A percentile compares a stretch with the other conserved stretches of the same genome.
Evolutionary conservation across 176 grass and related monocot species (phyloP).

Genomic region (Rhipidocladum racemiflorum): DNA sequence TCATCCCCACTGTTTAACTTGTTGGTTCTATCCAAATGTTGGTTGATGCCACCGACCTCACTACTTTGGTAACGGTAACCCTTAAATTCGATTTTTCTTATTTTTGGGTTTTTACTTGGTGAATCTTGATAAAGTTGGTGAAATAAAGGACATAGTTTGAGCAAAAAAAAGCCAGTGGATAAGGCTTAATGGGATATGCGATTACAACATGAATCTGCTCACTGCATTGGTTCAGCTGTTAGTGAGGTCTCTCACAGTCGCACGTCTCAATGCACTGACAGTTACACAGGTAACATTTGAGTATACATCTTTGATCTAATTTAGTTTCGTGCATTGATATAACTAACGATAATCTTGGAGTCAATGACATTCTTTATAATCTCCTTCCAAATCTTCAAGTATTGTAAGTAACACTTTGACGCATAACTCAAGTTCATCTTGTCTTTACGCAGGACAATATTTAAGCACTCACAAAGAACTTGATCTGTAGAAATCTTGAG

Average conservation of each 20-base stretch:
- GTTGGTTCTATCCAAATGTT: neutral
- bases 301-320: slow-evolving; percentile 11
- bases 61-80: too few species aligned
- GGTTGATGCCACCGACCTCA: neutral
- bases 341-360: slow-evolving; percentile 83
- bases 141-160: neutral
- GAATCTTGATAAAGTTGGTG: slow-evolving; percentile 3
- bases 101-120: neutral
- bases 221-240: slow-evolving; percentile 70
- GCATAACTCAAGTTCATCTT: neutral
- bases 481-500: slow-evolving; percentile 68
- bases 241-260: slow-evolving; percentile 31
- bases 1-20: neutral
- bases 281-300: neutral
- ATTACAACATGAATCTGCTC: slow-evolving; percentile 76
- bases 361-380: slow-evolving; percentile 67
- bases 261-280: neutral
- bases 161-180: slow-evolving; percentile 19
- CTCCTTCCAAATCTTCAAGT: slow-evolving; percentile 80
- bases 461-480: slow-evolving; percentile 8
- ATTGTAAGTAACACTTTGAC: slow-evolving; percentile 45
- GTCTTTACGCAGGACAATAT: neutral
- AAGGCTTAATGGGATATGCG: slow-evolving; percentile 70
- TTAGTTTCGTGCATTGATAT: slow-evolving; percentile 61
- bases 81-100: neutral